phyloP scores from a whole-genome alignment of 208 protist genomes.

The Acanthamoeba lenticulata region DNA sequence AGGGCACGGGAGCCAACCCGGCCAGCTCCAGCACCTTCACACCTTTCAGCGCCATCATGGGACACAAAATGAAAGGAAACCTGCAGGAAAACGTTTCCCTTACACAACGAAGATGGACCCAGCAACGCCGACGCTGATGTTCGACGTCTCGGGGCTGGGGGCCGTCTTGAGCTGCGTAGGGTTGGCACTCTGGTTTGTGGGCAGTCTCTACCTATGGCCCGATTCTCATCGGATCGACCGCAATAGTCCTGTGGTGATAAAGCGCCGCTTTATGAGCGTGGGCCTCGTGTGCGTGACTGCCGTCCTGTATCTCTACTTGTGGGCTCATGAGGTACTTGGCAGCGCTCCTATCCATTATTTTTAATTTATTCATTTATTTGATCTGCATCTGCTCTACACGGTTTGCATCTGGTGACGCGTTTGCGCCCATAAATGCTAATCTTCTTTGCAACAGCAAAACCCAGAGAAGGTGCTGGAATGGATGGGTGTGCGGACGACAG shows the following conservation, averaged over 20 bases:
- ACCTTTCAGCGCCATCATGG: slow-evolving; percentile 75
- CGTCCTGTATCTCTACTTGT: slow-evolving; percentile 30
- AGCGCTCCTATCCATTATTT: neutral
- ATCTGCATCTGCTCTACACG: too few relatives aligned
- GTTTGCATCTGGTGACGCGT: too few relatives aligned
- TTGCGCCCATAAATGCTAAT: too few relatives aligned
- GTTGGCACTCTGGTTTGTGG: slow-evolving; percentile 53
- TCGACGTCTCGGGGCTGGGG: neutral
- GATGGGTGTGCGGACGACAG: slow-evolving; percentile 21
- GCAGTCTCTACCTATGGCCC: slow-evolving; percentile 65
- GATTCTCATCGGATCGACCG: neutral
- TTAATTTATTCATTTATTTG: neutral
- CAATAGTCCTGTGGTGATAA: slow-evolving; percentile 38
- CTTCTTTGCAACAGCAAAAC: neutral
- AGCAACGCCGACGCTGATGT: neutral
- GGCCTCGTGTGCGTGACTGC: slow-evolving; percentile 17
- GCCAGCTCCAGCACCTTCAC: slow-evolving; percentile 84
- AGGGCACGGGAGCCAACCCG: slow-evolving; percentile 86
- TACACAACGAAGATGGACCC: neutral
- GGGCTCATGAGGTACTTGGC: neutral
- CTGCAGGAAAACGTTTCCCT: neutral
- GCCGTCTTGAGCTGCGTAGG: slow-evolving; percentile 1
- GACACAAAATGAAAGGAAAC: neutral
- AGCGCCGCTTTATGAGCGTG: slow-evolving; percentile 60
- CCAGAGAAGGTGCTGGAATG: neutral